These are phyloP conservation scores for Beta vulgaris DNA, from an alignment of 148 eudicot species.

Conservation along the genomic window DNA sequence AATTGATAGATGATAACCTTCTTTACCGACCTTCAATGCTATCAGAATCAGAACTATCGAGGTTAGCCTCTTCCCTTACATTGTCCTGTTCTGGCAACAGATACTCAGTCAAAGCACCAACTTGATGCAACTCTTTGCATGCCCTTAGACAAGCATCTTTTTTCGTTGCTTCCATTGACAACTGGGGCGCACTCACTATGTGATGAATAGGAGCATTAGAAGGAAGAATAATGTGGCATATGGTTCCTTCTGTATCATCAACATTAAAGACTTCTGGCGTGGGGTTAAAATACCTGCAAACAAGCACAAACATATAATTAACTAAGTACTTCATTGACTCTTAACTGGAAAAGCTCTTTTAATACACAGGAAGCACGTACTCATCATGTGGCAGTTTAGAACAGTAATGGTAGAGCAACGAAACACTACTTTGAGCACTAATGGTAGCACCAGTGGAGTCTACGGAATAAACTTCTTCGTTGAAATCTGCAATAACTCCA, in stretches of 20 bases:
- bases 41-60: conserved; percentile 58
- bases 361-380: conserved; percentile 43
- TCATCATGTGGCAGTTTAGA: conserved; percentile 96
- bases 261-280: conserved; percentile 57
- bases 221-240: conserved; percentile 79
- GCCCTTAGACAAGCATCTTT: conserved; percentile 93
- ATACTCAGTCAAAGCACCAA: conserved; percentile 81
- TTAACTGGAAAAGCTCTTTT: neutral
- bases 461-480: conserved; percentile 65
- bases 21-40: conserved; percentile 55
- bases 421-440: conserved; percentile 64
- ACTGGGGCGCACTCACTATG: conserved; percentile 57
- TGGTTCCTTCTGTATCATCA: conserved; percentile 68
- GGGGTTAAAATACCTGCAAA: conserved; percentile 69
- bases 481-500: conserved; percentile 30
- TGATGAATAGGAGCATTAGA: conserved; percentile 81
- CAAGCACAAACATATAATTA: neutral
- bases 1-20: neutral
- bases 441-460: conserved; percentile 89
- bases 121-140: conserved; percentile 78
- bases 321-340: neutral
- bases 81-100: conserved; percentile 79
- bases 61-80: conserved; percentile 33
- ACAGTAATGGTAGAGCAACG: conserved; percentile 82
- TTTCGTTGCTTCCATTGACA: conserved; percentile 74